A percentile compares a stretch with the other conserved stretches of the same genome.
These are phyloP conservation scores for Botrytis tulipae DNA, from an alignment of 2,329 filamentous ascomycete species.

Conservation along the genomic window DNA sequence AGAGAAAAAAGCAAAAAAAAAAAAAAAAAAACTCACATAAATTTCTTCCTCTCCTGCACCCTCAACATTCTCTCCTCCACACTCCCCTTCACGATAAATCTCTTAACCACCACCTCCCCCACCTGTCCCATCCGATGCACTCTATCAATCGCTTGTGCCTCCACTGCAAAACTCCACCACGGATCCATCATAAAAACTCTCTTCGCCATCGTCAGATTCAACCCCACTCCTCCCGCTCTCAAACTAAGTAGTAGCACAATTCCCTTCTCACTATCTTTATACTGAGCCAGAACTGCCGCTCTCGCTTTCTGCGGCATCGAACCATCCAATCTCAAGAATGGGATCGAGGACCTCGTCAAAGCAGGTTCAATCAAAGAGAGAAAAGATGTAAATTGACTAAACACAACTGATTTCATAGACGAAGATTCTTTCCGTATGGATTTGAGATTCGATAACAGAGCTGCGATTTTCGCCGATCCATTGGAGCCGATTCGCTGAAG, in stretches of 20 bases:
- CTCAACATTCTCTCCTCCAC: constrained; percentile 94
- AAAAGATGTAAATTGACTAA: constrained; percentile 97
- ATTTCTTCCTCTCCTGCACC: constrained; percentile 94
- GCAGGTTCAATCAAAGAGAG: constrained; percentile 86
- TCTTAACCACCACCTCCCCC: constrained; percentile 76
- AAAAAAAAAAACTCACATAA: constrained; percentile 63
- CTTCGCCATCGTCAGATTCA: constrained; percentile 87
- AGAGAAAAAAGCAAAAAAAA: background rate
- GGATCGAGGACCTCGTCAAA: constrained; percentile 68
- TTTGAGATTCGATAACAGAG: constrained; percentile 73
- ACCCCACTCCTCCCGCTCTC: constrained; percentile 85
- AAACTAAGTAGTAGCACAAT: constrained; percentile 79
- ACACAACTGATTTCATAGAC: constrained; percentile 82
- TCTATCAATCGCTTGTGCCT: constrained; percentile 95
- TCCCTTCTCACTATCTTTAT: constrained; percentile 60
- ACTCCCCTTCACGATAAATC: constrained; percentile 86
- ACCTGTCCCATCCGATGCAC: constrained; percentile 97
- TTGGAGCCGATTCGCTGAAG: constrained; percentile 59
- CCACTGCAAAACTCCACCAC: constrained; percentile 98
- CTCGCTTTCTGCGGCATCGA: constrained; percentile 84
- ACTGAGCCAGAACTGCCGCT: constrained; percentile 73
- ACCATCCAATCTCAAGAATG: constrained; percentile 85
- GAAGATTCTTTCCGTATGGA: constrained; percentile 63
- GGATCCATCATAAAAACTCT: constrained; percentile 99
- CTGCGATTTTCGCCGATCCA: constrained; percentile 85